Conservation (phyloP, 176 grass and related monocot genomes). For the Juncus effusus region DNA sequence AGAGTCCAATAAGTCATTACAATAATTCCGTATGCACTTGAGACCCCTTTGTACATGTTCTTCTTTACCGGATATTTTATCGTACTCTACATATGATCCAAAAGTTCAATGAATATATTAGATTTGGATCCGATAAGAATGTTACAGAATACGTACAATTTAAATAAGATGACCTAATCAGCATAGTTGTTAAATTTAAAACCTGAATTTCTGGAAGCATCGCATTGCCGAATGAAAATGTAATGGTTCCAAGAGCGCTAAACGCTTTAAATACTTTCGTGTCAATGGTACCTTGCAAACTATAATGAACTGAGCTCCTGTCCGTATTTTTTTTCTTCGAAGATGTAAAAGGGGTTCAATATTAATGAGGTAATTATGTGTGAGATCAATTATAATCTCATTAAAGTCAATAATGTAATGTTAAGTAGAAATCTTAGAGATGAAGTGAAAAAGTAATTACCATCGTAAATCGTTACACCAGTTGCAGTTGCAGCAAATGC, state of each 20-base stretch:
- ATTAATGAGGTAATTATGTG: too few relatives aligned
- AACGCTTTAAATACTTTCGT: constrained; percentile 58
- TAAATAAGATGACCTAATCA: neutral
- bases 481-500: constrained; percentile 65
- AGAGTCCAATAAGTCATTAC: constrained; percentile 65
- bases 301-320: constrained; percentile 39
- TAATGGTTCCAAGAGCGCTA: constrained; percentile 63
- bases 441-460: constrained; percentile 32
- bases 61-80: constrained; percentile 44
- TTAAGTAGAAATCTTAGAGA: too few relatives aligned
- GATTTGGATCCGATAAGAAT: neutral
- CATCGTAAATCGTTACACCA: constrained; percentile 50
- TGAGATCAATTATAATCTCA: neutral
- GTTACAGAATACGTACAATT: too few relatives aligned
- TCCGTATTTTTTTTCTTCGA: constrained; percentile 47
- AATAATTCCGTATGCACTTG: constrained; percentile 47
- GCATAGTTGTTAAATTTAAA: neutral
- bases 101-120: neutral
- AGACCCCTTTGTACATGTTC: constrained; percentile 75
- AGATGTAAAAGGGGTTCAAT: too few relatives aligned
- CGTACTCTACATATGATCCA: constrained; percentile 39
- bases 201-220: constrained; percentile 92
- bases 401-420: too few relatives aligned
- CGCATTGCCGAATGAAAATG: constrained; percentile 78
- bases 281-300: constrained; percentile 41